Base-by-base conservation (phyloP, 257 asterid genomes). In the Solanum sitiens region DNA sequence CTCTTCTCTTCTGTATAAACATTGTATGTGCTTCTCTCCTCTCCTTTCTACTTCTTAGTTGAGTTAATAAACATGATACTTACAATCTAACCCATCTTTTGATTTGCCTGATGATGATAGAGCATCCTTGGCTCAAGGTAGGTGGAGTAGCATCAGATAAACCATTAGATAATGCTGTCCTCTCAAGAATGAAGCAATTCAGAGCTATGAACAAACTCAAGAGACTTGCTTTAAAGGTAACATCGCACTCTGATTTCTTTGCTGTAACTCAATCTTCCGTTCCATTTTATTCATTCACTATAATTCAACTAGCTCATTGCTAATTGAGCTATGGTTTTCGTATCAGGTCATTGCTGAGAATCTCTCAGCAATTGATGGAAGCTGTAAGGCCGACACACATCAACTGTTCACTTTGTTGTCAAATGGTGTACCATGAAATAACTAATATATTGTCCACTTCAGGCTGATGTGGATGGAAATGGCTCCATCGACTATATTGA, bases 401-500 rank as follows among this genome's bases (percentile, higher is more conserved):
- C 61, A 80, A 50, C 70, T 30, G 70, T 50, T 79, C 65, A 15
- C 25, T 79, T 80, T 47, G 30, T 80, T 80, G 30, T 30, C 44
- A 80, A 80, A 16, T 47, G 18, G n/a, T 47, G 10, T 45, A 27
- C 67, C 67, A 50, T 80, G 30, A 82, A 80, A 72, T 72, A 39
- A 90, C 45, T 39, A 37, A 9, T 42, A 20, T 11, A 33, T 5
- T 73, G 50, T 14, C 42, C 56, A 65, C 14, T 50, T 76, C 91
- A 95, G 98, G 98, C 98, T 63, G 98, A 95, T 86, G 98, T 94
- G 86, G 98, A 95, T 88, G 98, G 98, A 88, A 92, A 95, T 47
- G 98, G 98, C 63, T 87, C 98, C 5, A 95, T 95, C 21, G 98
- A 95, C 86, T 93, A 95, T 91, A 93, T 92, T 9, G 98, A 95